phyloP scores from a whole-genome alignment of 2,329 filamentous ascomycete species.

The Clonostachys rhizophaga region DNA sequence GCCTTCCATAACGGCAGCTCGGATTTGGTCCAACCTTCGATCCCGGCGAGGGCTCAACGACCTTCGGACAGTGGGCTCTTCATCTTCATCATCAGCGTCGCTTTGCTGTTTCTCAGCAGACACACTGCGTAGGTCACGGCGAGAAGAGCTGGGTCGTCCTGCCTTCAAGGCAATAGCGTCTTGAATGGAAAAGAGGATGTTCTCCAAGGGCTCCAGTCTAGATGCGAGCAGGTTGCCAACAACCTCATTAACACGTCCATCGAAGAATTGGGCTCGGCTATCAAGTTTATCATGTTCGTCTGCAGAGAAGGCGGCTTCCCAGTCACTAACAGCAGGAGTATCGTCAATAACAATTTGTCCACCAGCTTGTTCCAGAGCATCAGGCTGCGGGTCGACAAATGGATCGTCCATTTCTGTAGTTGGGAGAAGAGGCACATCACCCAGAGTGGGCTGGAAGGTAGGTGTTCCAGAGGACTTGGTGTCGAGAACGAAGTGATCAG shows the following conservation, averaged over 20 bases:
- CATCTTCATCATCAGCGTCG: conserved; percentile 92
- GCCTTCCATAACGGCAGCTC: conserved; percentile 67
- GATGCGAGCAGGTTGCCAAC: conserved; percentile 74
- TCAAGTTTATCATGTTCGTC: conserved; percentile 81
- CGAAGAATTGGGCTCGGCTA: conserved; percentile 81
- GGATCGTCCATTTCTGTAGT: conserved; percentile 54
- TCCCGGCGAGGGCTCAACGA: conserved; percentile 76
- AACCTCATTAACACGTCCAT: conserved; percentile 81
- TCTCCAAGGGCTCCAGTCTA: conserved; percentile 76
- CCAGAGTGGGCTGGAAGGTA: not conserved
- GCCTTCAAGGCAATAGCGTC: conserved; percentile 58
- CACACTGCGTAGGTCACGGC: conserved; percentile 57
- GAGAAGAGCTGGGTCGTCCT: conserved; percentile 49
- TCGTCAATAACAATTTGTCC: conserved; percentile 20
- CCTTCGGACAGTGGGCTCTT: conserved; percentile 60
- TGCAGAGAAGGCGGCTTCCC: conserved; percentile 82
- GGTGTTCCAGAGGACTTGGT: conserved; percentile 31
- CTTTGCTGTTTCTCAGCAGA: conserved; percentile 73
- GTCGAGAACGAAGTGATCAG: conserved; percentile 59
- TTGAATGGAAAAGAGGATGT: conserved; percentile 72
- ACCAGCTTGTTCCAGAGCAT: conserved; percentile 39
- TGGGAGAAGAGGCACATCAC: conserved; percentile 16
- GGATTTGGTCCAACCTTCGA: conserved; percentile 78
- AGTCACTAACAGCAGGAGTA: conserved; percentile 75
- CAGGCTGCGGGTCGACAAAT: conserved; percentile 51